phyloP scores from a whole-genome alignment of 805 yeast genomes.

The Ogataea henricii region DNA sequence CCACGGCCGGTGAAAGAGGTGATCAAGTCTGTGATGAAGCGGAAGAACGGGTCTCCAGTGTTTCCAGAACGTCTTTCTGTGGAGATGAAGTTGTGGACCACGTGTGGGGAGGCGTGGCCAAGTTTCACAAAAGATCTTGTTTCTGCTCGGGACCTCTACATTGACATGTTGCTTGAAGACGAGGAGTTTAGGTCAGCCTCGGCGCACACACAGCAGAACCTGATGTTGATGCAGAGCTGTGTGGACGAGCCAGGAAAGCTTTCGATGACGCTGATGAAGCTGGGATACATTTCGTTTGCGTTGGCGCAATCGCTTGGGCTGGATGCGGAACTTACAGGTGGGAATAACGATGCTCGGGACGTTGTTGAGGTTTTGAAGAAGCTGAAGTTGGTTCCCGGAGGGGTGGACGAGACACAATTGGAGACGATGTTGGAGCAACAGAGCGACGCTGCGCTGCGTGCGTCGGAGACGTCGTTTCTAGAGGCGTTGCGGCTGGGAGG shows the following conservation, averaged over 20 bases:
- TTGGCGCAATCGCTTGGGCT: conserved; percentile 13
- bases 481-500: conserved; percentile 16
- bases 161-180: conserved; percentile 29
- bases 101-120: conserved; percentile 33
- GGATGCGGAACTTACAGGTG: conserved; percentile 1
- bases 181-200: conserved; percentile 26
- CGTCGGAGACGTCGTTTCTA: conserved; percentile 16
- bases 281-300: conserved; percentile 18
- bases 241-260: conserved; percentile 23
- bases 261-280: conserved; percentile 19
- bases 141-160: conserved; percentile 28
- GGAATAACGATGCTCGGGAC: not conserved
- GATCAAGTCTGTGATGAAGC: conserved; percentile 19
- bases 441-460: conserved; percentile 9
- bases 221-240: conserved; percentile 20
- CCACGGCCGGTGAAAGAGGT: conserved; percentile 9
- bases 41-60: conserved; percentile 23
- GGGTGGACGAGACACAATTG: not conserved
- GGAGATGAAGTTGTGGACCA: conserved; percentile 24
- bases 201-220: conserved; percentile 12
- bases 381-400: not conserved
- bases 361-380: not conserved
- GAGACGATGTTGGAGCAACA: conserved; percentile 8
- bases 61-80: conserved; percentile 24
- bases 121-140: conserved; percentile 26